Percentiles rank a stretch among this genome's conserved stretches.
phyloP scores from a whole-genome alignment of 768 basidiomycete genomes.

The Mycena albidolilacea region DNA sequence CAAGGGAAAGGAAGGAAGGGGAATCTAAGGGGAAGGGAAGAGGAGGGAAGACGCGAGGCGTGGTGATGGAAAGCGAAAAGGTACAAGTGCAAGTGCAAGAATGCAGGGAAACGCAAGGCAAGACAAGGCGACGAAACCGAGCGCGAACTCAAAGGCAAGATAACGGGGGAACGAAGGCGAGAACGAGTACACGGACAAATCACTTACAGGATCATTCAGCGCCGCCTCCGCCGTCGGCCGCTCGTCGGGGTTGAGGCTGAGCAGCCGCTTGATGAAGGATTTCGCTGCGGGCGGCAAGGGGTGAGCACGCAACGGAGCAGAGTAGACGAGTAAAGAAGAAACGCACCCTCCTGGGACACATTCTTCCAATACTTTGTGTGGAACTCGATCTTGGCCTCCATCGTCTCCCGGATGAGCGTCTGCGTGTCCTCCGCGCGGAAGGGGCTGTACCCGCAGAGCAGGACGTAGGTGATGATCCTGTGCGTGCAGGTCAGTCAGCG shows the following conservation, averaged over 20 bases:
- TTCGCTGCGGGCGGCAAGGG: slow-evolving; percentile 71
- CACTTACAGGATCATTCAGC: slow-evolving; percentile 72
- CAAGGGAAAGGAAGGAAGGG: too few species aligned
- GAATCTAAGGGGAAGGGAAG: too few species aligned
- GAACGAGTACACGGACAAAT: neutral
- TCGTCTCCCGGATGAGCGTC: slow-evolving; percentile 87
- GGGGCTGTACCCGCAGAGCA: slow-evolving; percentile 95
- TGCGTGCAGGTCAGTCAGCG: neutral
- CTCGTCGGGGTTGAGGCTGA: slow-evolving; percentile 78
- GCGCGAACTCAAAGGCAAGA: too few species aligned
- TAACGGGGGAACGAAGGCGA: neutral
- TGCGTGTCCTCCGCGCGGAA: slow-evolving; percentile 89
- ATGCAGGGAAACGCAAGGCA: too few species aligned
- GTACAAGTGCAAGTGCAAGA: too few species aligned
- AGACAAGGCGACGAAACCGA: too few species aligned
- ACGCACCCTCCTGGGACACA: slow-evolving; percentile 78
- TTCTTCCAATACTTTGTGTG: slow-evolving; percentile 97
- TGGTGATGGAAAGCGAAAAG: too few species aligned
- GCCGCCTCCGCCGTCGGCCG: slow-evolving; percentile 86
- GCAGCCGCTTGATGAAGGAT: slow-evolving; percentile 79
- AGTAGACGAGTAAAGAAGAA: neutral
- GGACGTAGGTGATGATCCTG: slow-evolving; percentile 95
- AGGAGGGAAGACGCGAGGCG: too few species aligned
- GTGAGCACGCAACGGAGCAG: neutral
- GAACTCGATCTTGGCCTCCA: slow-evolving; percentile 87